These are phyloP conservation scores for Fusarium protoensiforme DNA, from an alignment of 2,329 filamentous ascomycete genomes.

Conservation along the genomic window DNA sequence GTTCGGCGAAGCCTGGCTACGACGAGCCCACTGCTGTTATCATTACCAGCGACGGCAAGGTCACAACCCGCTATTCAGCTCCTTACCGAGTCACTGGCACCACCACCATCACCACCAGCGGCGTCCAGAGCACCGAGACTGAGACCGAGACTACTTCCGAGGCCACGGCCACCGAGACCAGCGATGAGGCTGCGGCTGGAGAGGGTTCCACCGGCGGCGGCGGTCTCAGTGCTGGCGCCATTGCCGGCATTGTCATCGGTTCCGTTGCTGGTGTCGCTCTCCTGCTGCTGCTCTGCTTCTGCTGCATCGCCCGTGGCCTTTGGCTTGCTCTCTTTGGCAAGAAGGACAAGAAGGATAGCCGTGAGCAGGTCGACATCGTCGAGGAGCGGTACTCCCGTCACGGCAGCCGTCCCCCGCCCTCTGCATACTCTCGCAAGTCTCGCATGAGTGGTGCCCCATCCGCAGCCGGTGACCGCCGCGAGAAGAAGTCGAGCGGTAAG, in stretches of 20 bases:
- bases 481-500: slow-evolving; percentile 60
- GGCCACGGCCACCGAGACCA: slow-evolving; percentile 61
- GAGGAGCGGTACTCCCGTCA: slow-evolving; percentile 71
- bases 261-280: slow-evolving; percentile 74
- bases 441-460: slow-evolving; percentile 56
- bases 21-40: slow-evolving; percentile 55
- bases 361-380: slow-evolving; percentile 68
- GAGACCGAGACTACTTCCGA: slow-evolving; percentile 64
- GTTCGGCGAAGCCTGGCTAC: slow-evolving; percentile 63
- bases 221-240: slow-evolving; percentile 75
- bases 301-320: slow-evolving; percentile 73
- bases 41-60: slow-evolving; percentile 57
- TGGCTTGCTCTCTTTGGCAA: slow-evolving; percentile 74
- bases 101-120: slow-evolving; percentile 64
- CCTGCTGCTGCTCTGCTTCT: slow-evolving; percentile 78
- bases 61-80: slow-evolving; percentile 66
- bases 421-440: slow-evolving; percentile 59
- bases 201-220: slow-evolving; percentile 50
- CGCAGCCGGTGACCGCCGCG: slow-evolving; percentile 53
- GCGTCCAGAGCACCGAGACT: slow-evolving; percentile 59
- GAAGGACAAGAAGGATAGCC: slow-evolving; percentile 58
- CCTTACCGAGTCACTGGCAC: slow-evolving; percentile 65
- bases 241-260: slow-evolving; percentile 84
- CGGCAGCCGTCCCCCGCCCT: slow-evolving; percentile 51
- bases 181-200: slow-evolving; percentile 38